These are phyloP conservation scores for Capsicum rhomboideum DNA, from an alignment of 257 asterid genomes.

Conservation along the genomic window DNA sequence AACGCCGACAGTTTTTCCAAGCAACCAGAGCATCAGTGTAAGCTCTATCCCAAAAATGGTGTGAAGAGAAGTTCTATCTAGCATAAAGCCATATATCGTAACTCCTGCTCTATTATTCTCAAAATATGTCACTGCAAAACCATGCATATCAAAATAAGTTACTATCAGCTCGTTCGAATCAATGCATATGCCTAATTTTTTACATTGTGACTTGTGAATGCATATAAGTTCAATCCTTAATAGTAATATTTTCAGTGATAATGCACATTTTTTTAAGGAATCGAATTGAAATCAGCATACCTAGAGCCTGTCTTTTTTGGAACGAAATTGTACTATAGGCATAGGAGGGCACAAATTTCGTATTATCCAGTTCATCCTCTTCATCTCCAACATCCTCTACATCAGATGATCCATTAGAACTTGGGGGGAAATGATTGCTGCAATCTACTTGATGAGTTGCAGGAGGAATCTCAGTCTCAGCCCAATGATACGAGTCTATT, in stretches of 20 bases:
- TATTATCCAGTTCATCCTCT: constrained; percentile 81
- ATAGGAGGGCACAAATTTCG: constrained; percentile 51
- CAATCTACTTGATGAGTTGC: neutral
- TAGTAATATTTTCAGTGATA: neutral
- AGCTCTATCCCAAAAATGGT: constrained; percentile 79
- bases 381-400: constrained; percentile 75
- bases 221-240: neutral
- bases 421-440: constrained; percentile 10
- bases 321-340: constrained; percentile 69
- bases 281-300: constrained; percentile 19
- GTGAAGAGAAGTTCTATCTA: constrained; percentile 71
- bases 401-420: constrained; percentile 35
- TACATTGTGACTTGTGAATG: too few species aligned
- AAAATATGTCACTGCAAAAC: constrained; percentile 63
- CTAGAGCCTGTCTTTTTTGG: constrained; percentile 88
- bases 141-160: neutral
- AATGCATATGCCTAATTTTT: neutral
- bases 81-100: constrained; percentile 77
- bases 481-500: constrained; percentile 52
- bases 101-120: constrained; percentile 92
- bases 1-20: constrained; percentile 79
- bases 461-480: constrained; percentile 50
- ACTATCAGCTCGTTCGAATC: neutral
- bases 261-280: neutral
- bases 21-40: constrained; percentile 84